These are phyloP conservation scores for Aureobasidium subglaciale DNA, from an alignment of 2,329 filamentous ascomycete genomes.

Conservation along the genomic window DNA sequence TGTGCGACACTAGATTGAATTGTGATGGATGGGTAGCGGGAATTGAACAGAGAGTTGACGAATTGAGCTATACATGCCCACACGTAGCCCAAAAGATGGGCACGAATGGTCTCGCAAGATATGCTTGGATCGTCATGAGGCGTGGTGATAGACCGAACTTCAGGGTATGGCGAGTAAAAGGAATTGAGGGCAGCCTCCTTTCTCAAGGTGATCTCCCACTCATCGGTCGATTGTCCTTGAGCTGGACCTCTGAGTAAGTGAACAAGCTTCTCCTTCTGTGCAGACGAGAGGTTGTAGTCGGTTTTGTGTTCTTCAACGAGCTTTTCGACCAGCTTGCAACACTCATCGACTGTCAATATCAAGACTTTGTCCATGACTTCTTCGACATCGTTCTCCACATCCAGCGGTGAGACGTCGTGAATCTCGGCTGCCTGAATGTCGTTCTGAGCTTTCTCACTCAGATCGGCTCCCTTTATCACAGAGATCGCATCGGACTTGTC, in stretches of 20 bases:
- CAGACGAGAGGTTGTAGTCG: background rate
- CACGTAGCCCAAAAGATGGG: slow-evolving; percentile 27
- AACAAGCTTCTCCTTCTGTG: slow-evolving; percentile 8
- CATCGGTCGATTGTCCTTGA: slow-evolving; percentile 41
- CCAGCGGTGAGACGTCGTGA: background rate
- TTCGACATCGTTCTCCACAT: background rate
- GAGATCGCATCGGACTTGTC: too few species aligned
- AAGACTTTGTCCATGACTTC: background rate
- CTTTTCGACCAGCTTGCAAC: background rate
- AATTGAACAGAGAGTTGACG: slow-evolving; percentile 27
- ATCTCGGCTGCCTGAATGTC: too few species aligned
- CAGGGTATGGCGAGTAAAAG: slow-evolving; percentile 21
- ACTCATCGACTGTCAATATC: background rate
- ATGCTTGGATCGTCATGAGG: slow-evolving; percentile 20
- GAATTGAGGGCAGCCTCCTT: slow-evolving; percentile 26
- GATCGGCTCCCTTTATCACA: too few species aligned
- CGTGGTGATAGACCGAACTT: slow-evolving; percentile 21
- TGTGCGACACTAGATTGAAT: slow-evolving; percentile 31
- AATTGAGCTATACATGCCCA: slow-evolving; percentile 24
- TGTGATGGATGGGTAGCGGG: slow-evolving; percentile 23
- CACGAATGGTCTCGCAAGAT: slow-evolving; percentile 27
- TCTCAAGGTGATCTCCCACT: slow-evolving; percentile 79
- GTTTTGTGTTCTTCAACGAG: background rate
- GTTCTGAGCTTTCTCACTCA: too few species aligned
- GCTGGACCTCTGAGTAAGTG: background rate